Base-by-base conservation (phyloP, 331 rosid species). In the Ulmus americana region DNA sequence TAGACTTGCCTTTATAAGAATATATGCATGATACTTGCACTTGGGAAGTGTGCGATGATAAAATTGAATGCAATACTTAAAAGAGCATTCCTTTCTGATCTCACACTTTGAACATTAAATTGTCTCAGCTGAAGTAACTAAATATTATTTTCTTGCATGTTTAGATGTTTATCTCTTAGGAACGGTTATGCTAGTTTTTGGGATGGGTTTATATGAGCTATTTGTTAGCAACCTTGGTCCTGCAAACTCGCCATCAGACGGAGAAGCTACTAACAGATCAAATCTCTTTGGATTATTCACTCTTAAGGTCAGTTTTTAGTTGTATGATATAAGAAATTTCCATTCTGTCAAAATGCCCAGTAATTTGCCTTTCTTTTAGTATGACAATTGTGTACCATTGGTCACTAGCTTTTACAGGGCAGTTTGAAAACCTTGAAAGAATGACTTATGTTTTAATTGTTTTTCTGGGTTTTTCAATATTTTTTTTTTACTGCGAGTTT, bases 171-270 rank as follows among this genome's bases (percentile, higher is more conserved):
- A 85, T 81, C 99, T 89, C 39, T 71, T 94, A 64, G 99, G 99
- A 77, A 94, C 99, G 3, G 99, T 94, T 76, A 94, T 94, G 99
- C 80, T 94, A 63, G 99, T 94, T 20, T 94, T 89, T 45, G 97
- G 99, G 64, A 90, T 90, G 91, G 99, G 99, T 63, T 88, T 94
- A 47, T 94, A 94, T 71, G 99, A 89, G 73, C 90, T 94, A 65
- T 94, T 94, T 67, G 82, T 94, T 67, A 94, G 99, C 80, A 84
- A 85, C 51, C 97, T 89, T 49, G 90, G 58, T 16, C 61, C 57
- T 62, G 78, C 83, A 68, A 73, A 69, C 46, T 59, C 87, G 58
- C 61, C 4, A 15, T 80, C 85, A 46, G 78, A 65, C 67, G 80
- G 80, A 71, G 62, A 71, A 15, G 69, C 74, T 72, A 62, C 82